Base-by-base conservation (phyloP, 805 yeast species). In the Debaryomyces prosopidis region DNA sequence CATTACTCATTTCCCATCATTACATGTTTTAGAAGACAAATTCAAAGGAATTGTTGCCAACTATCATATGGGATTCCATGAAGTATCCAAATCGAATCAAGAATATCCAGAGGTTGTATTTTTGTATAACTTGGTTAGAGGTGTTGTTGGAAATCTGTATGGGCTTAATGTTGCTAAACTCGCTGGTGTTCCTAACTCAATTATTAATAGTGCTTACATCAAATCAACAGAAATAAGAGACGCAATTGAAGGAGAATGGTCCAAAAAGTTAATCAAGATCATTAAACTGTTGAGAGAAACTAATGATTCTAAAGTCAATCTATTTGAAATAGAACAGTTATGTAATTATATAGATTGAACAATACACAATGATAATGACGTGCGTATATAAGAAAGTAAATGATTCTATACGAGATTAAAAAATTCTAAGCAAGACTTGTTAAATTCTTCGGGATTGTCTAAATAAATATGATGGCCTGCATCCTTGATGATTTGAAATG, bases 91-190 rank as follows among this genome's bases (percentile, higher is more conserved):
- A 28, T 65, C 67, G 2, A 55, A 54, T 10, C 52, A 48, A 12
- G 59, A 62, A 30, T 67, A 64, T 52, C 72, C 74, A 1, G 72
- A 70, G 36, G 65, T 73, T 7, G 50, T 70, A 10, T 73, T 73
- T 43, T 54, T 72, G 34, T 73, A 71, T 51, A 67, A 60, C 35
- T 50, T 73, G 30, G 69, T 58, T 5, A 40, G 47, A 14, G 77
- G 77, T 1, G 73, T 68, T 8, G 66, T 69, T 16, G 63, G 78
- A 35, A 77, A 83, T 44, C 87, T 91, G 44, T 89, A 85, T 62
- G 97, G 97, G 1, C 69, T 91, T 30, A 88, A 90, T 58, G 96
- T 89, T 32, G 97, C 96, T 0, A 76, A 80, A 47, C 57, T 89
- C 46, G 94, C 96, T 0, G 80, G 80, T 0, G 64, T 90, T 1